These are phyloP conservation scores for Psilocybe sp. DNA, from an alignment of 768 basidiomycete species.

Conservation along the genomic window DNA sequence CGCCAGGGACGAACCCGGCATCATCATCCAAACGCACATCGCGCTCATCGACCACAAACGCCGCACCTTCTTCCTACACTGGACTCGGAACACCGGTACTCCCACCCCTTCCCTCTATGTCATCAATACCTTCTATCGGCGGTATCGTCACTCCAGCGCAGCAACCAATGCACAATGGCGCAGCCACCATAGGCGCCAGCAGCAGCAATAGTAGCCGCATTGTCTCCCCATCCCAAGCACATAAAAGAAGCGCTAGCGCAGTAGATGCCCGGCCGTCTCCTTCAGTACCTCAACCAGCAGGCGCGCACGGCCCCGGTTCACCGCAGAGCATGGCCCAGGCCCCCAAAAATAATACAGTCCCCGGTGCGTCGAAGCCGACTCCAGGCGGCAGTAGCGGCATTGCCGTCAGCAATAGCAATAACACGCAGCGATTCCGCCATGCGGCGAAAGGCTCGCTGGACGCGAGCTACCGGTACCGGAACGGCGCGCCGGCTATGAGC, in stretches of 20 bases:
- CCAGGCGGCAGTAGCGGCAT: not conserved
- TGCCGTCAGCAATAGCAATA: slow-evolving; percentile 1
- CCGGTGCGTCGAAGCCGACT: too few relatives aligned
- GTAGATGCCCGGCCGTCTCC: too few relatives aligned
- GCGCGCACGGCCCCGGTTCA: too few relatives aligned
- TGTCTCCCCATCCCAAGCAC: slow-evolving; percentile 2
- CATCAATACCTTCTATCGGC: slow-evolving; percentile 29
- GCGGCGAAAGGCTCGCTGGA: slow-evolving; percentile 31
- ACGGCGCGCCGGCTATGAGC: slow-evolving; percentile 22
- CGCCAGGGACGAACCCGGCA: not conserved
- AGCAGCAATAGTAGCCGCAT: slow-evolving; percentile 8
- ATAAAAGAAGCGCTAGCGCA: too few relatives aligned
- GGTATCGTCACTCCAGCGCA: slow-evolving; percentile 24
- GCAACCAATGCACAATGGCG: slow-evolving; percentile 17
- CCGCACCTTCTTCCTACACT: not conserved
- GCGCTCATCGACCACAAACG: slow-evolving; percentile 5
- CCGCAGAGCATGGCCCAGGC: too few relatives aligned
- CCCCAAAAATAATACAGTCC: too few relatives aligned
- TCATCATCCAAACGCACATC: slow-evolving; percentile 3
- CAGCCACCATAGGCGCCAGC: slow-evolving; percentile 9
- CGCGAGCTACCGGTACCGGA: slow-evolving; percentile 33
- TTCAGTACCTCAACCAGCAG: too few relatives aligned
- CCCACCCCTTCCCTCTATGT: slow-evolving; percentile 20
- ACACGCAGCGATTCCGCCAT: slow-evolving; percentile 8
- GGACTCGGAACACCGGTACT: slow-evolving; percentile 10